Percentiles rank a stretch among this genome's conserved stretches.
Conservation (phyloP, 345 rosid species). For the Salix koriyanagi region DNA sequence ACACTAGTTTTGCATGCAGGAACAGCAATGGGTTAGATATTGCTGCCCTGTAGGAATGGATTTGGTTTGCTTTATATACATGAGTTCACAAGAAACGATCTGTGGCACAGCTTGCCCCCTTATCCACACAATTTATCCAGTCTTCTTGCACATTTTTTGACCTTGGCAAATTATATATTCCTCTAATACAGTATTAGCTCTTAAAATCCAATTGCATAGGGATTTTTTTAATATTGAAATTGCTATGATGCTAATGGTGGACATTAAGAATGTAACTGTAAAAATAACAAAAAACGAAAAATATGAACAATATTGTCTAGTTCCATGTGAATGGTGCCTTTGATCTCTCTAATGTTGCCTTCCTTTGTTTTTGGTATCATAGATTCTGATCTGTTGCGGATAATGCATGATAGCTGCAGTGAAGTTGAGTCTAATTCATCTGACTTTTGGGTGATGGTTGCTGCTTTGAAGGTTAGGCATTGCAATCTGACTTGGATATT, state of each 20-base stretch:
- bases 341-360: neutral
- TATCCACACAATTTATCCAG: no score
- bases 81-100: no score
- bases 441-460: constrained; percentile 96
- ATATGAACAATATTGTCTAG: neutral
- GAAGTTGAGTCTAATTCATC: constrained; percentile 68
- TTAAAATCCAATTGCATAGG: neutral
- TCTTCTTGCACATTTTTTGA: no score
- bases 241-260: neutral
- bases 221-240: neutral
- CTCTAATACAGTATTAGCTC: no score
- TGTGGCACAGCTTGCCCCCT: no score
- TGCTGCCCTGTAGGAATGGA: neutral
- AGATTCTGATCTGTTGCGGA: constrained; percentile 65
- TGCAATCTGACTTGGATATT: constrained; percentile 11
- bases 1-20: neutral
- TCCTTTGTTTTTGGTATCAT: constrained; percentile 1
- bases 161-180: no score
- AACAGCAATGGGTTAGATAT: neutral
- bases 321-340: constrained; percentile 8
- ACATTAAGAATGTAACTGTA: neutral
- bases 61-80: neutral
- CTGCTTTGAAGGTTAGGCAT: constrained; percentile 79
- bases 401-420: constrained; percentile 56
- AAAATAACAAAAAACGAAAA: no score